Evolutionary conservation across 495 filamentous ascomycete genomes (phyloP), one percentile per base, ranked within the genome.

Genomic region (Talaromyces stipitatus): DNA sequence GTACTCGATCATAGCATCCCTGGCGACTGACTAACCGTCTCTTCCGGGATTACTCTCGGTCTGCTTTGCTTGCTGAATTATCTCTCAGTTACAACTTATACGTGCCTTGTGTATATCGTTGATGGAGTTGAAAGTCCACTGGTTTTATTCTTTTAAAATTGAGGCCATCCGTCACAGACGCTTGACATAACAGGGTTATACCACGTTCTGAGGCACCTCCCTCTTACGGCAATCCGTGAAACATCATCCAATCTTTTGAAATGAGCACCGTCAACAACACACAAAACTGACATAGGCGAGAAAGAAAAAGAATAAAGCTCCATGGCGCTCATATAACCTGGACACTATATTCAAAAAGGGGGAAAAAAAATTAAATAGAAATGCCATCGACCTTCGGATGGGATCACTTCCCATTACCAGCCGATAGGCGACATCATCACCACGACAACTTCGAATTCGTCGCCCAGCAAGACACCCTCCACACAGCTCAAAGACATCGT

Each of bases 401-500:
- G 45, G 45, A 48, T 48, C 45, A 48, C 10, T 48, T 48, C 45
- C 45, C 45, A 18, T 11, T 48, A 6, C 45, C 45, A 0, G 20
- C 24, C 45, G 45, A 48, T 11, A 48, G 12, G 24, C 45, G 45
- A 20, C 45, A 48, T 48, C 45, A 48, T 47, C 43, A 47, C 4
- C 45, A 30, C 48, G 30, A 29, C 47, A 29, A 50, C 45, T 23
- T 11, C 5, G 36, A 55, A 18, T 55, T 38, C 22, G 54, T 55
- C 54, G 32, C 54, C 36, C 54, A 55, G 23, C 33, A 43, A 43
- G 54, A 55, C 26, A 41, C 54, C 22, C 24, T 55, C 33, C 33
- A 23, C 33, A 45, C 54, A 16, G 20, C 24, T 18, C 51, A 18
- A 11, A 65, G 63, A 8, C 69, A 58, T 50, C 69, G 62, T 54